Percentiles rank a stretch among this genome's conserved stretches.
Conservation (phyloP, 1,139 yeast genomes). For the Geotrichum fermentans region DNA sequence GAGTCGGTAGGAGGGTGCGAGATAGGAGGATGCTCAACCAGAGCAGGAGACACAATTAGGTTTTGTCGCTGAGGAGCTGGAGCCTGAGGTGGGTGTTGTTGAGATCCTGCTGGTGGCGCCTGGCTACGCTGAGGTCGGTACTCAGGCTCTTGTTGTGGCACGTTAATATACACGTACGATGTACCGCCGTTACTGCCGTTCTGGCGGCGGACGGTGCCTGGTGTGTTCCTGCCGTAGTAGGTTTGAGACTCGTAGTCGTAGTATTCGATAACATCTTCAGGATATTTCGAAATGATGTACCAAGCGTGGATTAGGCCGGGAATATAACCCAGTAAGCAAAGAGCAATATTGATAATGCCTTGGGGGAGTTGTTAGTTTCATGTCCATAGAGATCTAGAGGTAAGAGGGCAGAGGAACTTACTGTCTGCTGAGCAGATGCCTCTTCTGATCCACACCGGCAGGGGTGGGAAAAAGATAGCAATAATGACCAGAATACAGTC, state of each 20-base stretch:
- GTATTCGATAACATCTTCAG: neutral
- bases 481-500: conserved; percentile 77
- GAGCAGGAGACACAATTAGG: neutral
- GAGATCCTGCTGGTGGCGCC: too few species aligned
- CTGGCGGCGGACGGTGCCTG: neutral
- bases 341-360: conserved; percentile 64
- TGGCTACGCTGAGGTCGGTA: conserved; percentile 2
- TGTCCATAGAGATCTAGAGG: too few species aligned
- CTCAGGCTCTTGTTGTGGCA: neutral
- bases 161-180: neutral
- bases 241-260: conserved; percentile 13
- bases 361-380: conserved; percentile 1
- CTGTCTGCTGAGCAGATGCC: conserved; percentile 68
- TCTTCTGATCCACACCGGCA: conserved; percentile 73
- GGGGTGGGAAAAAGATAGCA: conserved; percentile 78
- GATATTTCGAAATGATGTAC: conserved; percentile 44
- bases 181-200: neutral
- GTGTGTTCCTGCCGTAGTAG: conserved; percentile 2
- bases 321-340: conserved; percentile 71
- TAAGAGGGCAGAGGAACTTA: conserved; percentile 27
- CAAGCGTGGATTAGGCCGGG: conserved; percentile 59
- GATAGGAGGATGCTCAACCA: neutral
- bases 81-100: neutral
- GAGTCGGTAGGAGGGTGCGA: neutral
- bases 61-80: neutral